Conservation (phyloP, 2,329 filamentous ascomycete genomes). For the Knoxdaviesia capensis region DNA sequence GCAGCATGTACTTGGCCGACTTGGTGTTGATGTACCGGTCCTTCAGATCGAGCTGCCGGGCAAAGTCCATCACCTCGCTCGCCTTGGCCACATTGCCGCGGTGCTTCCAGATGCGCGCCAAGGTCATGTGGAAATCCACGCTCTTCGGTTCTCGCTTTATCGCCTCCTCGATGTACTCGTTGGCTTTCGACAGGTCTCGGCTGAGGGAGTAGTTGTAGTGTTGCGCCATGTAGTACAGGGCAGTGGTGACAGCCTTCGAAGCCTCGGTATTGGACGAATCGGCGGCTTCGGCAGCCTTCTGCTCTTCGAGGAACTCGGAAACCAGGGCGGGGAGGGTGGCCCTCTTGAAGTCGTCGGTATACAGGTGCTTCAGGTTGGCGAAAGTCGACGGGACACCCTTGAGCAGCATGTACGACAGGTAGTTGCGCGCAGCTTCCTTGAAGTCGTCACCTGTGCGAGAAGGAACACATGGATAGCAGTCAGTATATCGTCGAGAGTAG, state of each 20-base stretch:
- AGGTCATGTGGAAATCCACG: conserved; percentile 87
- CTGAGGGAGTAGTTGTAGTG: conserved; percentile 90
- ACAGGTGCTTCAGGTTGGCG: conserved; percentile 88
- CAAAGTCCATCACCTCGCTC: conserved; percentile 71
- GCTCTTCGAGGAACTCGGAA: conserved; percentile 47
- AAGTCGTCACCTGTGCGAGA: conserved; percentile 49
- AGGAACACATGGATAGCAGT: background rate
- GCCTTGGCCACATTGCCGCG: conserved; percentile 61
- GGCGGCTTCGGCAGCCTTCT: conserved; percentile 22
- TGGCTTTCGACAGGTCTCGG: conserved; percentile 64
- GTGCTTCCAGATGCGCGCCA: conserved; percentile 89
- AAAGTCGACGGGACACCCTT: conserved; percentile 94
- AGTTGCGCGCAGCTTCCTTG: conserved; percentile 52
- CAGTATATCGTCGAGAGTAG: background rate
- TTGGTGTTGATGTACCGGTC: conserved; percentile 98
- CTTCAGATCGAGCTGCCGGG: conserved; percentile 65
- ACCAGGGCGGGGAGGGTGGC: conserved; percentile 56
- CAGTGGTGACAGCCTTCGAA: conserved; percentile 23
- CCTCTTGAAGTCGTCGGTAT: conserved; percentile 59
- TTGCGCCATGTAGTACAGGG: conserved; percentile 83
- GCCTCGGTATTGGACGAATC: conserved; percentile 44
- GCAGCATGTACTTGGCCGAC: conserved; percentile 86
- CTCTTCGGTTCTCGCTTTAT: conserved; percentile 61
- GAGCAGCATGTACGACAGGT: conserved; percentile 67
- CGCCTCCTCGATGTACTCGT: conserved; percentile 65